These are phyloP conservation scores for Kwoniella europaea DNA, from an alignment of 768 basidiomycete genomes.

Conservation along the genomic window DNA sequence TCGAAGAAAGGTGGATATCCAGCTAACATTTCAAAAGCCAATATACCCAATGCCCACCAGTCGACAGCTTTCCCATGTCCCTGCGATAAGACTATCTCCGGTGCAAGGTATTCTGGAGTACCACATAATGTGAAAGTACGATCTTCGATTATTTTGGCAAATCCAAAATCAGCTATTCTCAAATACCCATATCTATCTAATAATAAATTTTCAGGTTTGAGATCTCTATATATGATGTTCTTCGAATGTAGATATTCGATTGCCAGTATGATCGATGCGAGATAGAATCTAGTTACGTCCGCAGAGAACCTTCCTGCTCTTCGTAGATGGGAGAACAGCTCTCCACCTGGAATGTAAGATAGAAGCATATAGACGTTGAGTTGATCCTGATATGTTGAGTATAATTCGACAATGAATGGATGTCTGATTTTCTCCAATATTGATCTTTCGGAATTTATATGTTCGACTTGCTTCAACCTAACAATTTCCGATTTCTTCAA, in stretches of 20 bases:
- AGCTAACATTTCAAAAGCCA: conserved; percentile 98
- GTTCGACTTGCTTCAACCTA: conserved; percentile 87
- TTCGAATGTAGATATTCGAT: conserved; percentile 92
- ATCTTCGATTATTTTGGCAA: conserved; percentile 96
- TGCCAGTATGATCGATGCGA: conserved; percentile 93
- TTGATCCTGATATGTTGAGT: conserved; percentile 72
- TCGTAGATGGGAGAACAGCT: conserved; percentile 89
- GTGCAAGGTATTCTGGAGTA: conserved; percentile 78
- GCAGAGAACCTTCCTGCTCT: conserved; percentile 93
- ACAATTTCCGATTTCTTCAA: conserved; percentile 60
- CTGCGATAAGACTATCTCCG: conserved; percentile 96
- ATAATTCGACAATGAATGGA: conserved; percentile 93
- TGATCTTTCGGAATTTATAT: conserved; percentile 93
- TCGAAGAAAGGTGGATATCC: conserved; percentile 99
- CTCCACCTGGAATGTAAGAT: conserved; percentile 94
- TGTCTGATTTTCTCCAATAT: conserved; percentile 90
- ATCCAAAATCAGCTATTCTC: conserved; percentile 95
- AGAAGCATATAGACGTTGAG: conserved; percentile 98
- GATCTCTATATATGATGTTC: conserved; percentile 97
- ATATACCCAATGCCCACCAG: conserved; percentile 98
- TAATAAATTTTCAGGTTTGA: conserved; percentile 98
- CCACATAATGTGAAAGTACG: conserved; percentile 94
- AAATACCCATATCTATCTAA: conserved; percentile 91
- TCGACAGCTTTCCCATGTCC: conserved; percentile 98
- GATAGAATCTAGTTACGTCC: conserved; percentile 97